Conservation (phyloP, 352 stramenopile genomes). For the Peronospora destructor region DNA sequence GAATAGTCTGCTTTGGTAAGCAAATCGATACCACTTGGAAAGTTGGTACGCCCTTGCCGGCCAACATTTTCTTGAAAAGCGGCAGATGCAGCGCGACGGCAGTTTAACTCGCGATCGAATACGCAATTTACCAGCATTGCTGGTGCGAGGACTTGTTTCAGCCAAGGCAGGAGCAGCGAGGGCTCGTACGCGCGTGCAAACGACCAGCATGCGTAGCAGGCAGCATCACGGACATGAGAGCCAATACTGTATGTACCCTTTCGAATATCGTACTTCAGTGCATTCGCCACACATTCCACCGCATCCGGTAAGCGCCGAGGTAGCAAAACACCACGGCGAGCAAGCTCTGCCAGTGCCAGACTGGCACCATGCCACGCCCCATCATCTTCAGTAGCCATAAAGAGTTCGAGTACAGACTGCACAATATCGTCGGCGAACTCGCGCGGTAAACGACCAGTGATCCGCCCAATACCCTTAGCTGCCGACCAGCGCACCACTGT, state of each 20-base stretch:
- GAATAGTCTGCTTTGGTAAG: slow-evolving; percentile 97
- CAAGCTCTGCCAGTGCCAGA: slow-evolving; percentile 93
- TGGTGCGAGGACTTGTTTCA: slow-evolving; percentile 81
- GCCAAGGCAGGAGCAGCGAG: slow-evolving; percentile 83
- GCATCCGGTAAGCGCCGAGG: slow-evolving; percentile 88
- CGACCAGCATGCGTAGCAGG: slow-evolving; percentile 97
- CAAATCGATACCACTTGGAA: slow-evolving; percentile 95
- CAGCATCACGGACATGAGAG: slow-evolving; percentile 95
- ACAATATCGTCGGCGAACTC: slow-evolving; percentile 96
- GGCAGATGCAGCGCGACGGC: slow-evolving; percentile 93
- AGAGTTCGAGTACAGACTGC: slow-evolving; percentile 91
- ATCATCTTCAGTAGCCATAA: slow-evolving; percentile 89
- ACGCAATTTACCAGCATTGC: slow-evolving; percentile 92
- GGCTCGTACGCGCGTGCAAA: slow-evolving; percentile 94
- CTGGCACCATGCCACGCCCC: slow-evolving; percentile 96
- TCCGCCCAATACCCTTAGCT: slow-evolving; percentile 96
- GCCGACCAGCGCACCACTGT: slow-evolving; percentile 98
- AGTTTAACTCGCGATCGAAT: slow-evolving; percentile 98
- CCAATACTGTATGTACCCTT: slow-evolving; percentile 93
- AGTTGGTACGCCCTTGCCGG: slow-evolving; percentile 86
- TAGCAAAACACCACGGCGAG: slow-evolving; percentile 92
- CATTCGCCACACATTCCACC: slow-evolving; percentile 88
- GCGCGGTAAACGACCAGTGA: slow-evolving; percentile 91
- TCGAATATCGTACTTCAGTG: slow-evolving; percentile 93
- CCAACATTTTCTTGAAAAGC: slow-evolving; percentile 96